Conservation (phyloP, 1,139 yeast species). For the Tardiomyces digboiensis region DNA sequence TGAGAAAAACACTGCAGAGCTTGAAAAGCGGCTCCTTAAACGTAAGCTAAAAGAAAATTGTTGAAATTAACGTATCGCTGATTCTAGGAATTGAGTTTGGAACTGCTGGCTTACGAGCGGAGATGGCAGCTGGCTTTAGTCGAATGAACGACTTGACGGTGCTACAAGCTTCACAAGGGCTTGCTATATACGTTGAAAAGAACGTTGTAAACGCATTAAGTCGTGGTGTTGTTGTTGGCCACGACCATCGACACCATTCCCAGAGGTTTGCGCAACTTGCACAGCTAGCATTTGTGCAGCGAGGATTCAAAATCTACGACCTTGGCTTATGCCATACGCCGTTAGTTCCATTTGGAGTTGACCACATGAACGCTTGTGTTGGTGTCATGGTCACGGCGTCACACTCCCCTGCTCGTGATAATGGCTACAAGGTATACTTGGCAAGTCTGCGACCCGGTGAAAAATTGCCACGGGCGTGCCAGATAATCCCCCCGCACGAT, state of each 20-base stretch:
- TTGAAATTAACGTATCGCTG: neutral
- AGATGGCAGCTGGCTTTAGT: slow-evolving; percentile 85
- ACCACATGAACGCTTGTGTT: slow-evolving; percentile 49
- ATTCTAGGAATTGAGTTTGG: slow-evolving; percentile 82
- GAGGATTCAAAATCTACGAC: slow-evolving; percentile 62
- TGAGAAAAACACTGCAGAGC: slow-evolving; percentile 31
- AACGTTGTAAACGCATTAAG: slow-evolving; percentile 22
- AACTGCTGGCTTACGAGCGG: slow-evolving; percentile 83
- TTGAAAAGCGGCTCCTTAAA: slow-evolving; percentile 40
- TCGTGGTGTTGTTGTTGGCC: slow-evolving; percentile 70
- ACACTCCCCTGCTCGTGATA: slow-evolving; percentile 89
- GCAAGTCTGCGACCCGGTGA: slow-evolving; percentile 38
- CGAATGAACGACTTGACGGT: slow-evolving; percentile 89
- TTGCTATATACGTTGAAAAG: slow-evolving; percentile 50
- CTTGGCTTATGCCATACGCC: slow-evolving; percentile 77
- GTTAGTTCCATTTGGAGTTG: slow-evolving; percentile 81
- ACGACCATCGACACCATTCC: slow-evolving; percentile 85
- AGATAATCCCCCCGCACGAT: slow-evolving; percentile 91
- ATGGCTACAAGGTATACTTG: slow-evolving; percentile 94
- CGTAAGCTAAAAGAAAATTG: slow-evolving; percentile 7
- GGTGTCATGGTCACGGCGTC: slow-evolving; percentile 98
- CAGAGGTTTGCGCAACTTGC: slow-evolving; percentile 70
- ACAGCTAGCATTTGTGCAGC: slow-evolving; percentile 60
- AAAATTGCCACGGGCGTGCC: slow-evolving; percentile 42
- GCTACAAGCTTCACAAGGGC: slow-evolving; percentile 87